Evolutionary conservation across 306 rosid species (phyloP), one percentile per base, ranked within the genome.

Genomic region (Mimosa bimucronata): DNA sequence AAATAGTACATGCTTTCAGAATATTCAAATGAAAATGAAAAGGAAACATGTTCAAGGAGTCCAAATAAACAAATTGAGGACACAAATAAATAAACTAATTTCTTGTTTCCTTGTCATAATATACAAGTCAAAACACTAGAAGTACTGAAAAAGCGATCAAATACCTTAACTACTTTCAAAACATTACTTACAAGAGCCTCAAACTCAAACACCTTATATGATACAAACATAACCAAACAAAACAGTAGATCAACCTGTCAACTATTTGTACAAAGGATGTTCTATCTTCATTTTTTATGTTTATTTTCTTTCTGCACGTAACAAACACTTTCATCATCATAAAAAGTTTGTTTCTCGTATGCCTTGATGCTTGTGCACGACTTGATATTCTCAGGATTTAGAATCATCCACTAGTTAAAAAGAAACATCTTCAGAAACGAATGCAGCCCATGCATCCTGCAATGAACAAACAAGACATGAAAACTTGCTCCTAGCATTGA

Each of bases 371-470:
- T 58, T 83, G 85, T 50, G 78, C 40, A 65, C 30, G 30, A 9
- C 19, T 28, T 61, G 25, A 31, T 30, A 34, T 30, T 53, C 82
- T 65, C 71, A 65, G 76, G 80, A 64, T 46, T 44, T 78, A 50
- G 64, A 46, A 66, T 78, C 73, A 61, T 62, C 75, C 78, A 1
- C 86, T 78, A 77, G 67, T 83, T 73, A 74, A 73, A 87, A 85
- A 78, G 87, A 82, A 71, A 90, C 90, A 77, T 92, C 97, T 88
- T 84, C 83, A 71, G 97, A 91, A 78, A 91, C 81, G 84, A 90
- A 95, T 38, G 85, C 78, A 38, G 94, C 79, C 98, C 98, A 95
- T 31, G 98, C 98, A 76, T 91, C 96, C 98, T 94, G 85, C 77
- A 42, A 65, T 31, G 80, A 75, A 69, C 60, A 53, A 42, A 66